Evolutionary conservation across 371 early-diverging fungal genomes (phyloP).

Genomic region (Lichtheimia hyalospora): DNA sequence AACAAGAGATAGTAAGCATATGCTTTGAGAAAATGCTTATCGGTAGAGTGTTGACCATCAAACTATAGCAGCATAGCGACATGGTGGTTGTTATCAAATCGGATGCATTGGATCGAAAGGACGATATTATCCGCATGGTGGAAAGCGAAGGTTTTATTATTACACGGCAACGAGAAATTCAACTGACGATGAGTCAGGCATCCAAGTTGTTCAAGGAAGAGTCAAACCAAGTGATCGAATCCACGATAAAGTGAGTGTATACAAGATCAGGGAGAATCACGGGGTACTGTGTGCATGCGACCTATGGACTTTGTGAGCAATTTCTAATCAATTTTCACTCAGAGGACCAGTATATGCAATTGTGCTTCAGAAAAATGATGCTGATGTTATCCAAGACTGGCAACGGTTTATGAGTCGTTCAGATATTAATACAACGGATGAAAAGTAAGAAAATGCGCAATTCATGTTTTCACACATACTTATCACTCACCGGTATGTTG

Average conservation of each 20-base stretch:
- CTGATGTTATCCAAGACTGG: constrained; percentile 67
- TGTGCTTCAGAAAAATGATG: constrained; percentile 59
- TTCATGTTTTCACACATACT: too few species aligned
- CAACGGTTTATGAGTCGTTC: constrained; percentile 75
- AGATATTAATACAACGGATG: constrained; percentile 45
- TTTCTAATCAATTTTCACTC: not conserved
- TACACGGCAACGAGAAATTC: constrained; percentile 56
- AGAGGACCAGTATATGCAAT: constrained; percentile 69
- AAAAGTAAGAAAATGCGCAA: too few species aligned
- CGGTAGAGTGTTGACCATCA: not conserved
- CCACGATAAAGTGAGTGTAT: too few species aligned
- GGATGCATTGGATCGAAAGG: constrained; percentile 43
- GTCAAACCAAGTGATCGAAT: constrained; percentile 56
- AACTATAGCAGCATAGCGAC: not conserved
- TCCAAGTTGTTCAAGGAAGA: constrained; percentile 75
- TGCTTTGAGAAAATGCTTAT: too few species aligned
- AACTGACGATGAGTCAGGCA: constrained; percentile 51
- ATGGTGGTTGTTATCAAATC: constrained; percentile 41
- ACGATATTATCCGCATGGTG: constrained; percentile 60
- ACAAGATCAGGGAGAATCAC: too few species aligned
- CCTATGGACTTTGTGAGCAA: too few species aligned
- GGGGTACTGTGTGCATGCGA: too few species aligned
- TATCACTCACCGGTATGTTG: too few species aligned
- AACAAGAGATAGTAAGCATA: too few species aligned
- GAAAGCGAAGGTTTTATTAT: constrained; percentile 58